Evolutionary conservation across 2,329 filamentous ascomycete species (phyloP).

Genomic region (Pseudonectria buxi): DNA sequence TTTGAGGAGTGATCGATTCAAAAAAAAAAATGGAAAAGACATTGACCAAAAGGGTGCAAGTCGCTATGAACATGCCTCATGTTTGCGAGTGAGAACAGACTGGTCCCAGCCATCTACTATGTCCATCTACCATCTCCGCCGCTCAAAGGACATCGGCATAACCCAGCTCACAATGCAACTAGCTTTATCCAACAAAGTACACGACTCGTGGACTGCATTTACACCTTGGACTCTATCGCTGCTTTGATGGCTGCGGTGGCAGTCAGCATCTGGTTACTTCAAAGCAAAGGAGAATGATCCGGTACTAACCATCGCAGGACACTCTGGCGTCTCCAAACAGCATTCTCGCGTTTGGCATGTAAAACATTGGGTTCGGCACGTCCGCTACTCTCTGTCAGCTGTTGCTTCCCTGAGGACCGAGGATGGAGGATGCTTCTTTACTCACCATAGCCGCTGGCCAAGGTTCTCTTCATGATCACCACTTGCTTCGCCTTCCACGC

Average conservation of each 20-base stretch:
- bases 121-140: conserved; percentile 2
- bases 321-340: conserved; percentile 84
- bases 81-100: background rate
- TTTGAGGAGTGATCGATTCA: conserved; percentile 6
- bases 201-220: conserved; percentile 8
- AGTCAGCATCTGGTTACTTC: conserved; percentile 15
- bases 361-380: conserved; percentile 90
- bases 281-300: background rate
- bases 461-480: conserved; percentile 85
- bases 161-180: too few relatives aligned
- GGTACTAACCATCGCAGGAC: conserved; percentile 64
- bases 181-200: too few relatives aligned
- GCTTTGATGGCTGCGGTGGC: conserved; percentile 32
- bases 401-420: background rate
- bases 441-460: conserved; percentile 80
- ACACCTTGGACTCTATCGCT: conserved; percentile 30
- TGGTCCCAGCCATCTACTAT: background rate
- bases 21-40: conserved; percentile 7
- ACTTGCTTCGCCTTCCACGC: conserved; percentile 94
- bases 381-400: conserved; percentile 51
- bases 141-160: conserved; percentile 12
- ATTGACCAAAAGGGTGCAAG: background rate
- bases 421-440: conserved; percentile 7
- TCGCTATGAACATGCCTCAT: background rate
- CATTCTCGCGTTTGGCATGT: conserved; percentile 85